Evolutionary conservation across 176 grass and related monocot genomes (phyloP).

Genomic region (Cenchrus americanus): DNA sequence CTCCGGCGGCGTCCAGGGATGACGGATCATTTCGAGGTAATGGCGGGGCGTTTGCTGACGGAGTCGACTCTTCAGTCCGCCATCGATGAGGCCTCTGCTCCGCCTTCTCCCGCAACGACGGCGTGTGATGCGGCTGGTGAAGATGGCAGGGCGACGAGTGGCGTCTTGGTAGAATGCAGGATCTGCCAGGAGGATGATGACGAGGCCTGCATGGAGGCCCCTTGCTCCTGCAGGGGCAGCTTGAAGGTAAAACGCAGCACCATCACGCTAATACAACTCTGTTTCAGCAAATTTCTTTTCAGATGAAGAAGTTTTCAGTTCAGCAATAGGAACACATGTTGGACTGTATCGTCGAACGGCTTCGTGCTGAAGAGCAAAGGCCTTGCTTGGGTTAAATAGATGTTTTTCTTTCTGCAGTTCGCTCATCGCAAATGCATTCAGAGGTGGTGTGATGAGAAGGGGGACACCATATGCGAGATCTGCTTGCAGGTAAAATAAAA

Average conservation of each 20-base stretch:
- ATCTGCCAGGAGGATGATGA: conserved; percentile 87
- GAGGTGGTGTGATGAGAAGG: conserved; percentile 90
- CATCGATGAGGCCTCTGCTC: conserved; percentile 43
- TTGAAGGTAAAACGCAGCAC: conserved; percentile 53
- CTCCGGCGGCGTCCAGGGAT: conserved; percentile 28
- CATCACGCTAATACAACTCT: not conserved
- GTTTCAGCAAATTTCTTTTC: not conserved
- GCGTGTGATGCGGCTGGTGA: not conserved
- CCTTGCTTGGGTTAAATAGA: not conserved
- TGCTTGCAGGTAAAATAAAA: conserved; percentile 67
- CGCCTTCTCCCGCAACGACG: not conserved
- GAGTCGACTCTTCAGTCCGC: conserved; percentile 59
- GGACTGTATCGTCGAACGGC: not conserved
- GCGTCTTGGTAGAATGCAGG: conserved; percentile 65
- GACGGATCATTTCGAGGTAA: conserved; percentile 63
- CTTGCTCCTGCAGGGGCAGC: conserved; percentile 88
- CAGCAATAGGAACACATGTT: not conserved
- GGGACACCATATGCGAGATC: conserved; percentile 84
- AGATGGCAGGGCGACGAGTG: conserved; percentile 4
- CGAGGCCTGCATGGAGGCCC: conserved; percentile 61
- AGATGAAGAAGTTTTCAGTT: not conserved
- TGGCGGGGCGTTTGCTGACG: conserved; percentile 66
- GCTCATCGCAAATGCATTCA: conserved; percentile 82
- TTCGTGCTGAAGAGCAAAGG: not conserved
- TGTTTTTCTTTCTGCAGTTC: conserved; percentile 45